A percentile compares a stretch with the other conserved stretches of the same genome.
These are phyloP conservation scores for Coprinellus aureogranulatus DNA, from an alignment of 768 basidiomycete species.

Conservation along the genomic window DNA sequence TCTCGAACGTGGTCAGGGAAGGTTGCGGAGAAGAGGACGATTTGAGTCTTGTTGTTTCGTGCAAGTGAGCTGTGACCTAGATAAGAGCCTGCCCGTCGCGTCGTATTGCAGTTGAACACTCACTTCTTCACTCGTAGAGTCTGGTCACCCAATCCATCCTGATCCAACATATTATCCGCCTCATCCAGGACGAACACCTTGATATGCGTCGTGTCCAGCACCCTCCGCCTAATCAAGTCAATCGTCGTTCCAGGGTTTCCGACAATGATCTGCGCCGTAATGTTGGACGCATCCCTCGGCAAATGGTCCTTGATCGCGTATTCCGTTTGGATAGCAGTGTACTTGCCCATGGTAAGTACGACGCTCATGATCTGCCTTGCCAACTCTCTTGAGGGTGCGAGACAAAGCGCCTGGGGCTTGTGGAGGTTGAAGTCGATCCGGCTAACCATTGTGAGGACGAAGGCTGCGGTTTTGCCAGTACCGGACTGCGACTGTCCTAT, in stretches of 20 bases:
- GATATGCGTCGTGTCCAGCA: constrained; percentile 71
- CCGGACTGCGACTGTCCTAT: constrained; percentile 99
- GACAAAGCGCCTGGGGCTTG: constrained; percentile 92
- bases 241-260: constrained; percentile 96
- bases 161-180: constrained; percentile 98
- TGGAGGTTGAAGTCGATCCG: constrained; percentile 81
- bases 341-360: constrained; percentile 91
- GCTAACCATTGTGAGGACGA: constrained; percentile 95
- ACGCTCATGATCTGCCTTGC: constrained; percentile 98
- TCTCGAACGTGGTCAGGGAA: constrained; percentile 90
- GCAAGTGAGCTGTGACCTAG: constrained; percentile 39
- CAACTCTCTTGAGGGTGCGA: constrained; percentile 96
- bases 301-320: constrained; percentile 92
- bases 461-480: constrained; percentile 98
- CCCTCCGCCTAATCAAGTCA: constrained; percentile 75
- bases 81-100: constrained; percentile 34
- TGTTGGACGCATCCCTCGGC: constrained; percentile 56
- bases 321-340: constrained; percentile 88
- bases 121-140: constrained; percentile 93
- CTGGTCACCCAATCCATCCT: constrained; percentile 92
- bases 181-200: constrained; percentile 96
- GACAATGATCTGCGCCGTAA: constrained; percentile 89
- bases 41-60: constrained; percentile 58
- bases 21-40: constrained; percentile 96
- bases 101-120: constrained; percentile 20